These are phyloP conservation scores for Crithidia mellificae DNA, from an alignment of 208 protist genomes.

Conservation along the genomic window DNA sequence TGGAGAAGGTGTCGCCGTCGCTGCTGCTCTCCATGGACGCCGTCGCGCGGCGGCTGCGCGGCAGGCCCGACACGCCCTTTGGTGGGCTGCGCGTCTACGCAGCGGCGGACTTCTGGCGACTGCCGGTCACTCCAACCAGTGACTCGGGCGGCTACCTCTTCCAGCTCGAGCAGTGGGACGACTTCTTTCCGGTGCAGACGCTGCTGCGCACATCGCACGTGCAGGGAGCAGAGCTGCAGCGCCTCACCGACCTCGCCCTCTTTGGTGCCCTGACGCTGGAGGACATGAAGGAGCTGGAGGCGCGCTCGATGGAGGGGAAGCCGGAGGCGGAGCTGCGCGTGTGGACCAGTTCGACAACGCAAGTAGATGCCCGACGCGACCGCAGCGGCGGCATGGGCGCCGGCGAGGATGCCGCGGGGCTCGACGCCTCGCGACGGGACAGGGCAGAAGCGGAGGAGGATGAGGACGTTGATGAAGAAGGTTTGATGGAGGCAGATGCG, in stretches of 20 bases:
- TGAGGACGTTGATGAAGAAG: slow-evolving; percentile 19
- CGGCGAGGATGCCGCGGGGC: too few relatives aligned
- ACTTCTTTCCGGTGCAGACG: slow-evolving; percentile 75
- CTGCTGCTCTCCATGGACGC: slow-evolving; percentile 77
- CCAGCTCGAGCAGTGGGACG: slow-evolving; percentile 71
- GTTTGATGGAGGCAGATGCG: slow-evolving; percentile 1
- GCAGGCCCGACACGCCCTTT: slow-evolving; percentile 52
- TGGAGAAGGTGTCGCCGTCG: slow-evolving; percentile 62
- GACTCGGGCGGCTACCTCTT: slow-evolving; percentile 85
- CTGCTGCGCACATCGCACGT: slow-evolving; percentile 55
- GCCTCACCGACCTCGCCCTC: slow-evolving; percentile 62
- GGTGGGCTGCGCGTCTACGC: slow-evolving; percentile 84
- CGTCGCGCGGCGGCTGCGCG: slow-evolving; percentile 63
- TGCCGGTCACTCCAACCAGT: slow-evolving; percentile 78
- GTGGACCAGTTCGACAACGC: slow-evolving; percentile 28
- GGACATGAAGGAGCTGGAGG: slow-evolving; percentile 77
- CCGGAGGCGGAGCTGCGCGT: slow-evolving; percentile 34
- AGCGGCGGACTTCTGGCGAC: slow-evolving; percentile 82
- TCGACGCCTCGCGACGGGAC: too few relatives aligned
- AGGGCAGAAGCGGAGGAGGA: slow-evolving; percentile 24
- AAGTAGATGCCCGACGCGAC: background rate
- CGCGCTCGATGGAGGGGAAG: slow-evolving; percentile 45
- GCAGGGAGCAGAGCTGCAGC: slow-evolving; percentile 53
- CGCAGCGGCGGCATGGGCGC: slow-evolving; percentile 5
- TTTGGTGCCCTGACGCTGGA: slow-evolving; percentile 55